Evolutionary conservation across 2,329 filamentous ascomycete genomes (phyloP).

Genomic region (Dactylonectria estremocensis): DNA sequence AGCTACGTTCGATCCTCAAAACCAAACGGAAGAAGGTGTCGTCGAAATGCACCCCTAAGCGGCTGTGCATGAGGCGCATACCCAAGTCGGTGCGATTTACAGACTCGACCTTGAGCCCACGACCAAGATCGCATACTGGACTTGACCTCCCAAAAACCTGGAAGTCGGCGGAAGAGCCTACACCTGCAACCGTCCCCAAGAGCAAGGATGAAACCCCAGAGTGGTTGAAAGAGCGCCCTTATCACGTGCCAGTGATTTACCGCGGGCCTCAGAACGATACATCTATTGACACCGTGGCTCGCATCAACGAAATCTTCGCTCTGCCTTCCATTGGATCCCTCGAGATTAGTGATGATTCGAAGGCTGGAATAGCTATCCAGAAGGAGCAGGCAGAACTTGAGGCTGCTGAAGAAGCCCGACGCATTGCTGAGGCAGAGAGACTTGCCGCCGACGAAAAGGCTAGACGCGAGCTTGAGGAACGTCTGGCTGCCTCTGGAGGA

Average conservation of each 20-base stretch:
- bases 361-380: constrained; percentile 42
- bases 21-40: constrained; percentile 41
- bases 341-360: constrained; percentile 49
- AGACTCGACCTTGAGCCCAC: constrained; percentile 47
- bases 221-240: constrained; percentile 1
- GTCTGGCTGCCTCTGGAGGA: constrained; percentile 50
- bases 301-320: constrained; percentile 47
- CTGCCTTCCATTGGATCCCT: constrained; percentile 47
- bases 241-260: background rate
- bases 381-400: constrained; percentile 44
- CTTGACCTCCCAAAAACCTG: constrained; percentile 43
- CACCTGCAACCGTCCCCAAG: background rate
- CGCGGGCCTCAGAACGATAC: constrained; percentile 19
- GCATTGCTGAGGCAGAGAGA: constrained; percentile 44
- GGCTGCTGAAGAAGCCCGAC: constrained; percentile 48
- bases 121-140: constrained; percentile 46
- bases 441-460: constrained; percentile 44
- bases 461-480: constrained; percentile 45
- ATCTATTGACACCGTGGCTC: constrained; percentile 32
- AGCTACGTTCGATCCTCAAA: constrained; percentile 50
- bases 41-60: constrained; percentile 42
- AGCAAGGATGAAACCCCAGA: background rate
- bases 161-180: constrained; percentile 11
- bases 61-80: constrained; percentile 42
- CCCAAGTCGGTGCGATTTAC: constrained; percentile 52